Evolutionary conservation across 2,329 filamentous ascomycete species (phyloP).

Genomic region (Neonectria punicea): DNA sequence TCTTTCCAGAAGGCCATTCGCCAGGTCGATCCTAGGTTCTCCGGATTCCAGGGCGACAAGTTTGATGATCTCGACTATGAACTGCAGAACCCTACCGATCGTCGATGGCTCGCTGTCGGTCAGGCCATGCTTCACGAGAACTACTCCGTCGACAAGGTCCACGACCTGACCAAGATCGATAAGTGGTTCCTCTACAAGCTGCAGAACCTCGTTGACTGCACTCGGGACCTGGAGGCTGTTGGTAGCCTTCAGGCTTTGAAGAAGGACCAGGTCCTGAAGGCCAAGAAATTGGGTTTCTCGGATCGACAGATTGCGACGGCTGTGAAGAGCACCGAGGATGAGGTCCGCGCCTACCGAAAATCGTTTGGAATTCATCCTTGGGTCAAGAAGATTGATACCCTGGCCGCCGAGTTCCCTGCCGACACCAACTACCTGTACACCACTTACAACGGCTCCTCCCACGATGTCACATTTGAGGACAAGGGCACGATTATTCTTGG

Average conservation of each 20-base stretch:
- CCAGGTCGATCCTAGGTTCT: conserved; percentile 90
- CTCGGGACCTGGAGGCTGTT: conserved; percentile 83
- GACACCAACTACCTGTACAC: conserved; percentile 97
- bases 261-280: conserved; percentile 87
- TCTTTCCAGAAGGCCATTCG: conserved; percentile 99
- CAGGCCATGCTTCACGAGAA: conserved; percentile 98
- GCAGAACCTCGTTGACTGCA: conserved; percentile 94
- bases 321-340: conserved; percentile 86
- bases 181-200: conserved; percentile 99
- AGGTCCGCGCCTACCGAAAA: conserved; percentile 86
- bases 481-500: conserved; percentile 90
- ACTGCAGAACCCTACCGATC: conserved; percentile 92
- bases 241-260: conserved; percentile 86
- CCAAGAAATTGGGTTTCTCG: conserved; percentile 98
- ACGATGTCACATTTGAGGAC: conserved; percentile 94
- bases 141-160: conserved; percentile 91
- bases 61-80: conserved; percentile 93
- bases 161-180: conserved; percentile 97
- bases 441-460: conserved; percentile 94
- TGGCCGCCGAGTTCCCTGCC: conserved; percentile 95
- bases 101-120: conserved; percentile 95
- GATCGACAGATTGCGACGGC: conserved; percentile 93
- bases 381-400: conserved; percentile 98
- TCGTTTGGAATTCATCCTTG: conserved; percentile 91
- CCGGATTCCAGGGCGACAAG: conserved; percentile 94